Evolutionary conservation across 2,329 filamentous ascomycete genomes (phyloP), one percentile per base, ranked within the genome.

Genomic region (Juglanconis sp.): DNA sequence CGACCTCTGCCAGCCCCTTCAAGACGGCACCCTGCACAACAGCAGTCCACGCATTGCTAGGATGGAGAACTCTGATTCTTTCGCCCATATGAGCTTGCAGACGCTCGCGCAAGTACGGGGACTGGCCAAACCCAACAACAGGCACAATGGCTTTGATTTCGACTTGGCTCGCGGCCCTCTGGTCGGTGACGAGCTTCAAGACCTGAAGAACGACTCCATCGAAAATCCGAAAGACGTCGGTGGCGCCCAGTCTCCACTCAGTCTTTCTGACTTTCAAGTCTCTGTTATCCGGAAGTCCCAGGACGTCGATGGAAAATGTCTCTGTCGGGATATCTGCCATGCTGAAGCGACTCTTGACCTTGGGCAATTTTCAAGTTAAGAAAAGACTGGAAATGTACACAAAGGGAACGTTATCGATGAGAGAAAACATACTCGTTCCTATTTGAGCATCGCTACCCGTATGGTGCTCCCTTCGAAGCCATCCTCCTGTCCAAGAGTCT

Each of bases 11-110:
- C 1, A 81, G 68, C 1, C 79, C 79, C 65, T 78, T 80, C 72
- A 81, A 78, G 5, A 79, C 77, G 13, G 81, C 81, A 6, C 81
- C 81, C 38, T 77, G 77, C 2, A 80, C 79, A 5, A 83, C 78
- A 1, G 80, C 77, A 1, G 74, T 73, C 80, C 81, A 83, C 3
- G 78, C 75, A 60, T 77, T 77, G 5, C n/a, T n/a, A n/a, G n/a
- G n/a, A n/a, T n/a, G n/a, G n/a, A n/a, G n/a, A n/a, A n/a, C n/a
- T n/a, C n/a, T n/a, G n/a, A n/a, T n/a, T n/a, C n/a, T n/a, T n/a
- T n/a, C n/a, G n/a, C n/a, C n/a, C n/a, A n/a, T n/a, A n/a, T n/a
- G n/a, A n/a, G n/a, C n/a, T n/a, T n/a, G n/a, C n/a, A n/a, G n/a
- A n/a, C n/a, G n/a, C n/a, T n/a, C n/a, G n/a, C n/a, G n/a, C n/a